phyloP scores from a whole-genome alignment of 768 basidiomycete species.

The Podaxis carcinomalis region DNA sequence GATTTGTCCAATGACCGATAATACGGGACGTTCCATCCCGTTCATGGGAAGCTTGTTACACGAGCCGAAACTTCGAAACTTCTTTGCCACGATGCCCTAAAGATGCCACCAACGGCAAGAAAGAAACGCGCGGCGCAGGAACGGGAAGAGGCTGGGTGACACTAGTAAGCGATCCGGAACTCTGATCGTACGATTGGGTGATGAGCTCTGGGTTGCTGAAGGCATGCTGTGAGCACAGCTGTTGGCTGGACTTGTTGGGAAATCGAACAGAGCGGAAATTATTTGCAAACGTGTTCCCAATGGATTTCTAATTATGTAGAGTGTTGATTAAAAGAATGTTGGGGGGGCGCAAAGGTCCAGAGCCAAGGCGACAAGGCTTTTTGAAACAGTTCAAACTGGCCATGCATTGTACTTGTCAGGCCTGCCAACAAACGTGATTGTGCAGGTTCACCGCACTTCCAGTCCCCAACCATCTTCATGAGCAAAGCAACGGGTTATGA shows the following conservation, averaged over 20 bases:
- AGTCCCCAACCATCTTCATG: neutral
- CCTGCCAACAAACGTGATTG: neutral
- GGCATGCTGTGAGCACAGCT: neutral
- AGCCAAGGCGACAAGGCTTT: neutral
- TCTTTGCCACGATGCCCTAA: neutral
- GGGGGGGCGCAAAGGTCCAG: neutral
- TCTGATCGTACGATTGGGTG: neutral
- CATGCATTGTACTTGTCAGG: neutral
- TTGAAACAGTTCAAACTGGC: neutral
- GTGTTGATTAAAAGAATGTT: neutral
- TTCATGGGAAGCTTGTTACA: constrained; percentile 7
- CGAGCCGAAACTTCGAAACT: neutral
- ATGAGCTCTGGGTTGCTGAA: neutral
- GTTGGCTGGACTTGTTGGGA: neutral
- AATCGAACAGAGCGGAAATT: neutral
- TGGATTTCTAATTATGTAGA: neutral
- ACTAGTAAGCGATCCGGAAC: neutral
- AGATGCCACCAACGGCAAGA: neutral
- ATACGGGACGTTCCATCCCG: neutral
- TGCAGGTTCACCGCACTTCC: neutral
- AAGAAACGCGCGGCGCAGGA: neutral
- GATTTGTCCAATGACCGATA: neutral
- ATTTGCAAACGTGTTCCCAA: neutral
- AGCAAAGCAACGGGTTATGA: neutral
- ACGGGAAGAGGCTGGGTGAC: neutral